Base-by-base conservation (phyloP, 768 basidiomycete genomes). In the Phanerodontia chrysosporium region DNA sequence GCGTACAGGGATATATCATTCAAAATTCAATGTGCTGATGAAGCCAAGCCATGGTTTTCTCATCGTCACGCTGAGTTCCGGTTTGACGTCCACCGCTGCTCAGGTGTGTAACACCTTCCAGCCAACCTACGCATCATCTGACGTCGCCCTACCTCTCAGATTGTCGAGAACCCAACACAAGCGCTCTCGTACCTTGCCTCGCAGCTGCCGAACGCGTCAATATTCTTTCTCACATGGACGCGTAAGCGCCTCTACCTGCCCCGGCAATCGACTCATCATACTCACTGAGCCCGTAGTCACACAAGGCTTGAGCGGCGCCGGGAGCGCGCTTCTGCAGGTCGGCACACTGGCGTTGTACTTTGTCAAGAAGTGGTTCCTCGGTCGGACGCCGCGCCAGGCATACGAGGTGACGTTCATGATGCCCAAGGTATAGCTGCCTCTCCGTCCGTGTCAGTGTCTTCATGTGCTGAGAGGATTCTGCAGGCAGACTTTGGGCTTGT, bases 21-120 rank as follows among this genome's bases (percentile, higher is more conserved):
- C n/a, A n/a, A n/a, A n/a, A n/a, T n/a, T n/a, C n/a, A n/a, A n/a
- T n/a, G n/a, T n/a, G n/a, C n/a, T n/a, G n/a, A n/a, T n/a, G n/a
- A n/a, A n/a, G n/a, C n/a, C n/a, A n/a, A n/a, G 81, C 27, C 86
- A 89, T 68, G 87, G 86, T 61, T 90, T 90, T 77, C 74, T 90
- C 58, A 80, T 87, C 62, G 83, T 87, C 46, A 88, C 86, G 2
- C 67, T 89, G 45, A 77, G 80, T 10, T 83, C 84, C 24, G 84
- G 84, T 44, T 71, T 89, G 36, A 80, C 85, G 66, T 72, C 75
- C 8, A 72, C 75, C 22, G 63, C 65, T 12, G 49, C 62, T 3
- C 58, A n/a, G n/a, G n/a, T n/a, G n/a, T n/a, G n/a, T n/a, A n/a
- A n/a, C n/a, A n/a, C n/a, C n/a, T n/a, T n/a, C n/a, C n/a, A n/a